Conservation (phyloP, 345 rosid species). For the Bruguiera sexangula region DNA sequence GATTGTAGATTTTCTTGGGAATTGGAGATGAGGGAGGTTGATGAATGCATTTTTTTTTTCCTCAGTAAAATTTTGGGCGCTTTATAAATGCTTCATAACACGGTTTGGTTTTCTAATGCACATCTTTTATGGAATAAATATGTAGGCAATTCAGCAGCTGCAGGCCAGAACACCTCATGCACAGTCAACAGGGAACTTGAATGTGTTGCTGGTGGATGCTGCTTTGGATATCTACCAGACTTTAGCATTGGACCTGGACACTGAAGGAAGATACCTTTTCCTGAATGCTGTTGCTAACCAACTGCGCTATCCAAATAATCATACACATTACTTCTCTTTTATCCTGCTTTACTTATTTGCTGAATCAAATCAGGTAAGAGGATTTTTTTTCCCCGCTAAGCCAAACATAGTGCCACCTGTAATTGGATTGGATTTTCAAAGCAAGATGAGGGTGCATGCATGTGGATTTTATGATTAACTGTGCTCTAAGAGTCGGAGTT, state of each 20-base stretch:
- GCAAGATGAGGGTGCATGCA: too few species aligned
- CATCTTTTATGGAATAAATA: neutral
- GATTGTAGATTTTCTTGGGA: too few species aligned
- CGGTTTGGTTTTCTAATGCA: neutral
- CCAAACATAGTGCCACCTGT: too few species aligned
- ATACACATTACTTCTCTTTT: constrained; percentile 95
- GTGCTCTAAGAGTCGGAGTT: too few species aligned
- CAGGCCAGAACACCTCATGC: constrained; percentile 70
- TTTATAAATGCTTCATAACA: neutral
- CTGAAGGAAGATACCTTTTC: constrained; percentile 96
- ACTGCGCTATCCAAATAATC: constrained; percentile 97
- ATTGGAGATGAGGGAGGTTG: too few species aligned
- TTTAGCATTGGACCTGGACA: constrained; percentile 74
- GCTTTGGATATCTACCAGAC: constrained; percentile 86
- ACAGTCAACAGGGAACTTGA: constrained; percentile 48
- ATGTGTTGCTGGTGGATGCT: constrained; percentile 55
- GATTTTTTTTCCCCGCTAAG: neutral
- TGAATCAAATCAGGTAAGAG: constrained; percentile 77
- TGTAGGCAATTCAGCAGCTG: constrained; percentile 74
- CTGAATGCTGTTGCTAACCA: constrained; percentile 93
- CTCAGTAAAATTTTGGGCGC: neutral
- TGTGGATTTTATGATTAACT: too few species aligned
- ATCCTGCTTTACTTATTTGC: constrained; percentile 78
- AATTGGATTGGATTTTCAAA: too few species aligned
- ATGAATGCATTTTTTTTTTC: too few species aligned